These are phyloP conservation scores for Solanum hybrid DNA, from an alignment of 305 asterid species.

Conservation along the genomic window DNA sequence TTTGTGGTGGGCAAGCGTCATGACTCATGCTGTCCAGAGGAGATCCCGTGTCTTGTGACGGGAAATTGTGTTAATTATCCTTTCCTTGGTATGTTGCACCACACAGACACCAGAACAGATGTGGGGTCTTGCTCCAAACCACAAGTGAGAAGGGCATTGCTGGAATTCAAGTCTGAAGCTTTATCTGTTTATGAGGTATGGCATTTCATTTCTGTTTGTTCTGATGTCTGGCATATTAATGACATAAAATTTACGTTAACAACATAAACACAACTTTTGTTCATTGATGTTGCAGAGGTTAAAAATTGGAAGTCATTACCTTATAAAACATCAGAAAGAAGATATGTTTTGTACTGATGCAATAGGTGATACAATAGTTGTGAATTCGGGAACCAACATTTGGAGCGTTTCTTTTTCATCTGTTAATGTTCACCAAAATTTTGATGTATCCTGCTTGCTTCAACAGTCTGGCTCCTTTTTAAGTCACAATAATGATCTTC, in stretches of 20 bases:
- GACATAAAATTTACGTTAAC: neutral
- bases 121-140: conserved; percentile 30
- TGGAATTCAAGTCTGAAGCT: conserved; percentile 58
- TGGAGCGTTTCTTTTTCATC: conserved; percentile 50
- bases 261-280: neutral
- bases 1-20: conserved; percentile 6
- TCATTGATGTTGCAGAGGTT: conserved; percentile 46
- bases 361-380: conserved; percentile 28
- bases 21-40: conserved; percentile 16
- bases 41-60: conserved; percentile 44
- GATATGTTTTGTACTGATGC: conserved; percentile 29
- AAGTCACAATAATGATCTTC: conserved; percentile 19
- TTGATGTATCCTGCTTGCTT: conserved; percentile 20
- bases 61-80: conserved; percentile 21
- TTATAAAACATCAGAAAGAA: conserved; percentile 41
- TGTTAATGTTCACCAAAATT: conserved; percentile 26
- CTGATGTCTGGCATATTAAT: neutral
- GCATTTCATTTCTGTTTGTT: conserved; percentile 1
- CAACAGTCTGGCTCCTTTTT: conserved; percentile 9
- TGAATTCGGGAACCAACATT: conserved; percentile 37
- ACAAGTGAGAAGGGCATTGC: conserved; percentile 37
- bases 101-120: conserved; percentile 25
- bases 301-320: conserved; percentile 57
- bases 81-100: conserved; percentile 36
- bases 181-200: conserved; percentile 50